A percentile compares a stretch with the other conserved stretches of the same genome.
Evolutionary conservation across 345 rosid genomes (phyloP).

Genomic region (Eucalyptus erythrocorys): DNA sequence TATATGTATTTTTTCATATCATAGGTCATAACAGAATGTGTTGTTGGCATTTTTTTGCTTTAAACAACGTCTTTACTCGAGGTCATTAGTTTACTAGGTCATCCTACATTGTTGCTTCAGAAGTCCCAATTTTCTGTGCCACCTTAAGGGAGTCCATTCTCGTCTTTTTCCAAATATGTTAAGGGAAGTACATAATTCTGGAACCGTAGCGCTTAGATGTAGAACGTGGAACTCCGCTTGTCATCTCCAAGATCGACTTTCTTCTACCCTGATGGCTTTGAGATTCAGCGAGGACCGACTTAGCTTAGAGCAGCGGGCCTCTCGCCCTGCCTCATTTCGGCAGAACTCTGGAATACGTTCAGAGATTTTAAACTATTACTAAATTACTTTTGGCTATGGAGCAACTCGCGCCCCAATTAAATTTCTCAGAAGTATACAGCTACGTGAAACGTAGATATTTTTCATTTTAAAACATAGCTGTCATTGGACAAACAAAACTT

Average conservation of each 20-base stretch:
- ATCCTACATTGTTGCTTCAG: too few species aligned
- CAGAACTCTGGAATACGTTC: neutral
- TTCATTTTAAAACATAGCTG: neutral
- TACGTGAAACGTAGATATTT: too few species aligned
- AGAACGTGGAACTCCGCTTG: neutral
- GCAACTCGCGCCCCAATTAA: neutral
- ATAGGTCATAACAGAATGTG: neutral
- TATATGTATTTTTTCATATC: neutral
- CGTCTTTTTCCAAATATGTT: neutral
- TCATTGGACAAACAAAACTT: neutral
- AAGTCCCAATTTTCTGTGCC: neutral
- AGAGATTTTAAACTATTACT: neutral
- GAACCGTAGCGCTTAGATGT: neutral
- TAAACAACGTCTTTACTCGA: neutral
- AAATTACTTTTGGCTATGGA: too few species aligned
- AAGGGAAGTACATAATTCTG: neutral
- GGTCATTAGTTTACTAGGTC: neutral
- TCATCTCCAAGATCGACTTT: neutral
- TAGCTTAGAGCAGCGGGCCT: neutral
- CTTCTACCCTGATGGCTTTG: neutral
- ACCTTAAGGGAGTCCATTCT: neutral
- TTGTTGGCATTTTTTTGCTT: neutral
- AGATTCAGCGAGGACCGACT: neutral
- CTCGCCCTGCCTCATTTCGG: neutral
- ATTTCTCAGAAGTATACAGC: neutral